Evolutionary conservation across 148 eudicot species (phyloP), one percentile per base, ranked within the genome.

Genomic region (Rhododendron simsii): DNA sequence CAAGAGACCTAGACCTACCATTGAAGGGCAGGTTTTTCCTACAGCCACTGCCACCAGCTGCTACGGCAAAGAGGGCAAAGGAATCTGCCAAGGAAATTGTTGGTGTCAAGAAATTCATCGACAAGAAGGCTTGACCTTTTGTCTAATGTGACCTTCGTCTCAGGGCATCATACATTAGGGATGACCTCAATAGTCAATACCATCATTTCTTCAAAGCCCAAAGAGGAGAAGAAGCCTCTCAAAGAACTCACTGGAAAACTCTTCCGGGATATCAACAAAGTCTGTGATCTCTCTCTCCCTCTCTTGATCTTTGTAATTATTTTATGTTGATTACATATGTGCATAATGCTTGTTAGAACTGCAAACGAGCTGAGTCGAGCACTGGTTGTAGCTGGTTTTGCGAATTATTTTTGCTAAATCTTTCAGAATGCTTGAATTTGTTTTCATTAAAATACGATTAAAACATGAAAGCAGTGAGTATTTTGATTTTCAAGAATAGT

Each of bases 121-220:
- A 94, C 86, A 97, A 94, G 93, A 95, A 97, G 92, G 98, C 98
- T 2, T 98, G 99, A 98, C 99, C 99, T 1, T 95, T 91, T 48
- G 98, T 94, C 83, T 98, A 94, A 26, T 94, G 93, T 39, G 98
- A 98, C 87, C 98, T 98, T 39, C 98, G 99, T 16, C 84, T 82
- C 14, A 93, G 50, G 93, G 95, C 99, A 0, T 88, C 69, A 73
- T 98, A 93, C 90, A 96, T 95, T 44, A 94, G 99, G 23, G 95
- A 84, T 63, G 99, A 98, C 82, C 98, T 98, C 86, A 95, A 98
- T 90, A 94, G 98, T 98, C 86, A 95, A 98, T 90, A 94, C 99
- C 33, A 84, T 98, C 84, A 94, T 95, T 82, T 84, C 96, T 2
- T 86, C 99, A 9, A 98, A 95, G 92, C 89, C 98, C 67, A 95